Evolutionary conservation across 768 basidiomycete species (phyloP).

Genomic region (Pleurotus giganteus): DNA sequence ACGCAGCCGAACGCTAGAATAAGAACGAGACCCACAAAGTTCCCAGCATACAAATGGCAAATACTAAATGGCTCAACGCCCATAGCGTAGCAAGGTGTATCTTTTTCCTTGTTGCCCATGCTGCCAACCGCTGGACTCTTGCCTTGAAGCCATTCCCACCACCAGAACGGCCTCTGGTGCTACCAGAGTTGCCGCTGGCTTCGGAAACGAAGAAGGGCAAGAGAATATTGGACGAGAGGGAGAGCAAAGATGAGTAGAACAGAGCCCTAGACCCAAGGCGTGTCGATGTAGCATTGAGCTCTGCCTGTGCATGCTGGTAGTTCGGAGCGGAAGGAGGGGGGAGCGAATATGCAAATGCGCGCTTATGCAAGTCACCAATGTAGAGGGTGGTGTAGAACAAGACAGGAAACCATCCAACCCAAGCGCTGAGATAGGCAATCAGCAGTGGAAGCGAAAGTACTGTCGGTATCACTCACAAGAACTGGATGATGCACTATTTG

Average conservation of each 20-base stretch:
- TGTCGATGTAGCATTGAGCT: constrained; percentile 66
- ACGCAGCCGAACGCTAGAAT: background rate
- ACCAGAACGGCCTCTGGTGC: constrained; percentile 10
- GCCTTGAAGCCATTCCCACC: constrained; percentile 6
- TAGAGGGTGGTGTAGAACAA: constrained; percentile 88
- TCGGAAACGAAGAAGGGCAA: constrained; percentile 64
- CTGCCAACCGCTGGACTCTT: constrained; percentile 17
- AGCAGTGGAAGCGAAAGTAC: background rate
- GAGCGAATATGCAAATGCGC: constrained; percentile 27
- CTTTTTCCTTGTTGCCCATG: constrained; percentile 38
- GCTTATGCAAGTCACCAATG: constrained; percentile 83
- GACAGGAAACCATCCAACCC: constrained; percentile 91
- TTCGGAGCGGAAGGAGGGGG: constrained; percentile 16
- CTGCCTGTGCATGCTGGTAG: constrained; percentile 22
- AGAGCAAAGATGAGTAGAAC: constrained; percentile 71
- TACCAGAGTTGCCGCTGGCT: constrained; percentile 14
- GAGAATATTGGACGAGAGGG: constrained; percentile 64
- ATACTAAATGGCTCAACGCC: constrained; percentile 73
- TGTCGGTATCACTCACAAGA: constrained; percentile 56
- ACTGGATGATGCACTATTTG: constrained; percentile 70
- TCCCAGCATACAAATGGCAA: constrained; percentile 74
- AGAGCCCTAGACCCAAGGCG: constrained; percentile 83
- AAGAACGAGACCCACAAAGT: constrained; percentile 64
- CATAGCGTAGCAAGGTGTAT: constrained; percentile 71
- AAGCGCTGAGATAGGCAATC: constrained; percentile 46